Evolutionary conservation across 208 protist species (phyloP), one percentile per base, ranked within the genome.

Genomic region (Trypanosomatidae sp.): DNA sequence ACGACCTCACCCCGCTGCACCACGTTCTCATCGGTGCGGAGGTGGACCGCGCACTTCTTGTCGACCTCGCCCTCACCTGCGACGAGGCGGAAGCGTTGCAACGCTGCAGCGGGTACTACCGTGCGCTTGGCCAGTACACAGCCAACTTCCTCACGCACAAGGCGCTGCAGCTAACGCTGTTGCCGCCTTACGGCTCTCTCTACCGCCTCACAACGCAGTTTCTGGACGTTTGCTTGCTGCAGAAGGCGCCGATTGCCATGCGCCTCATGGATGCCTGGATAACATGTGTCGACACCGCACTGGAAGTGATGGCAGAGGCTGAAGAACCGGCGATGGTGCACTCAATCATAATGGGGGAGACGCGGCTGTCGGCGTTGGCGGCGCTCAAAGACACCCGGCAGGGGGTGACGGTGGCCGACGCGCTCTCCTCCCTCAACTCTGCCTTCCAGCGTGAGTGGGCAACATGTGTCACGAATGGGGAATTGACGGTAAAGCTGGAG

Each of bases 151-250:
- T 94, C 59, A 92, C 88, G 22, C 89, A 93, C 74, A 94, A 94
- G 73, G 91, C 91, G 13, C 81, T 96, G 70, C 91, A 96, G 71
- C 71, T 96, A 30, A 83, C 86, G 44, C 77, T 96, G 10, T 81
- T 94, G 30, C 87, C 86, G 1, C 87, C 89, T 13, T 89, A 92
- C 70, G 91, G 91, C 69, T 74, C 76, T 17, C 82, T 93, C 50
- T 83, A 87, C 80, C 76, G 84, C 12, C 66, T 93, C 64, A 76
- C 78, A 15, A 77, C 73, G 13, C 86, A 91, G 56, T 72, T 93
- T 30, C 66, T 90, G 5, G 84, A 91, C 76, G 88, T 94, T 36
- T 90, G 87, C 46, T 73, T 96, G 43, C 75, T 96, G 84, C 91
- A 96, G 73, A 74, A 68, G 43, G 70, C 78, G 10, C 71, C 78